phyloP scores from a whole-genome alignment of 352 stramenopile genomes.

The Phytopythium oedochilum region DNA sequence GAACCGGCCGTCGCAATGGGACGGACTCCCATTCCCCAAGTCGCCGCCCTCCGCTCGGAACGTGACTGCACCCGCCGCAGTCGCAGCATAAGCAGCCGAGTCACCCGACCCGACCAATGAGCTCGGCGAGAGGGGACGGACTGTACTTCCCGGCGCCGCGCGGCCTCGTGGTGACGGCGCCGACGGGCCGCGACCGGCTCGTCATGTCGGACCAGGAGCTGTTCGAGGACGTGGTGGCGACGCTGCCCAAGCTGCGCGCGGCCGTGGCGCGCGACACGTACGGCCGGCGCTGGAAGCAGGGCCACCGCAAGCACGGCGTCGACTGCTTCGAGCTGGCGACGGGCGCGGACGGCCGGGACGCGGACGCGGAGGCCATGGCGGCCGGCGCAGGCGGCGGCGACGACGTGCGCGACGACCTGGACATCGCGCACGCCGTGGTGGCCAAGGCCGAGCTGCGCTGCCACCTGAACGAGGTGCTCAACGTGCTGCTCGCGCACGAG shows the following conservation, averaged over 20 bases:
- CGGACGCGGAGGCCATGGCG: no score
- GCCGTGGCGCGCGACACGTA: slow-evolving; percentile 33
- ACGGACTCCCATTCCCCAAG: no score
- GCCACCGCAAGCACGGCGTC: slow-evolving; percentile 26
- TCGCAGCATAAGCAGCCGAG: no score
- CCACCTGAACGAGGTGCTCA: slow-evolving; percentile 59
- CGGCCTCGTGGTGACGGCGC: slow-evolving; percentile 20
- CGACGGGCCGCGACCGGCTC: slow-evolving; percentile 21
- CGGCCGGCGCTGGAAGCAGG: slow-evolving; percentile 37
- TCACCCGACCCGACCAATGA: no score
- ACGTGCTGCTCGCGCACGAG: slow-evolving; percentile 34
- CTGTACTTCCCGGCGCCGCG: slow-evolving; percentile 13
- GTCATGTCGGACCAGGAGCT: slow-evolving; percentile 34
- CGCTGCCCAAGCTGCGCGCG: slow-evolving; percentile 24
- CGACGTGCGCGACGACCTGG: slow-evolving; percentile 16
- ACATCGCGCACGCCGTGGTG: slow-evolving; percentile 42
- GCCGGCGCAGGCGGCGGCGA: no score
- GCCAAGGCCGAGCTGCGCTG: slow-evolving; percentile 39
- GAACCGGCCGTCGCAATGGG: no score
- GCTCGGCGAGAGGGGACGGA: slow-evolving; percentile 12
- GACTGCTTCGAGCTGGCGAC: slow-evolving; percentile 42
- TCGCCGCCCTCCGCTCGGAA: no score
- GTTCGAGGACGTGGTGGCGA: slow-evolving; percentile 34
- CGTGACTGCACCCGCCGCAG: no score
- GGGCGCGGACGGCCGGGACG: slow-evolving; percentile 9